Evolutionary conservation across 2,329 filamentous ascomycete genomes (phyloP).

Genomic region (Emericellopsis cladophorae): DNA sequence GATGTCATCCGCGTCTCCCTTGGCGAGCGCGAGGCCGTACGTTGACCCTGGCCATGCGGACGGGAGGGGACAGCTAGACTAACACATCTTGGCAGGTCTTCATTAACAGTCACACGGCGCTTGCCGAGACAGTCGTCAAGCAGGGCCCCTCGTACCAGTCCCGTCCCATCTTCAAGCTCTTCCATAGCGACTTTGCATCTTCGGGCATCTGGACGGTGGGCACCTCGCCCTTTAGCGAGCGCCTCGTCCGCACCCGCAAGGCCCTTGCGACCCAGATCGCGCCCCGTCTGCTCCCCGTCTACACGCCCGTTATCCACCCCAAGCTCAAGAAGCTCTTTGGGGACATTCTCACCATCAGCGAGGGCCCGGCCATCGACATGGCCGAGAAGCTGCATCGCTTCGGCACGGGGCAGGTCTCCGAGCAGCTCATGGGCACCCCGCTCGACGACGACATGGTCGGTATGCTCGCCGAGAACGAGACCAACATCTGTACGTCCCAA

Average conservation of each 20-base stretch:
- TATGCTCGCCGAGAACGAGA: constrained; percentile 3
- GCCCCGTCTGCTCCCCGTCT: constrained; percentile 1
- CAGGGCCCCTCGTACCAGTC: constrained; percentile 3
- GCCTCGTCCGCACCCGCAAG: constrained; percentile 1
- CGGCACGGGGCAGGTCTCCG: constrained; percentile 2
- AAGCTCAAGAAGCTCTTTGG: constrained; percentile 1
- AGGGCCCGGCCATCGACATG: constrained; percentile 1
- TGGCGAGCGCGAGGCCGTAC: constrained; percentile 1
- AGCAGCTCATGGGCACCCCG: constrained; percentile 3
- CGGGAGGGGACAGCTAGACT: no score
- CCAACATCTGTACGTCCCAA: constrained; percentile 2
- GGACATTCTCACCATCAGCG: constrained; percentile 1
- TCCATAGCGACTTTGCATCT: constrained; percentile 1
- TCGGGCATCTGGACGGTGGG: constrained; percentile 1
- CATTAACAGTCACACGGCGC: constrained; percentile 2
- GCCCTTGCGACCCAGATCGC: constrained; percentile 1
- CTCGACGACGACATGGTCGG: constrained; percentile 3
- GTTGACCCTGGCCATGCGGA: no score
- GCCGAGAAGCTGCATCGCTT: constrained; percentile 2
- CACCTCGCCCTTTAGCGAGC: constrained; percentile 1
- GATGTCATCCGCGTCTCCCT: constrained; percentile 2
- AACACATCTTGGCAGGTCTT: neutral
- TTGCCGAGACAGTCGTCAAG: constrained; percentile 2
- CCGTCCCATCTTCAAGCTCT: constrained; percentile 2
- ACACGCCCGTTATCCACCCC: constrained; percentile 2